Base-by-base conservation (phyloP, 2,329 filamentous ascomycete genomes). In the Penicillium frequentans region DNA sequence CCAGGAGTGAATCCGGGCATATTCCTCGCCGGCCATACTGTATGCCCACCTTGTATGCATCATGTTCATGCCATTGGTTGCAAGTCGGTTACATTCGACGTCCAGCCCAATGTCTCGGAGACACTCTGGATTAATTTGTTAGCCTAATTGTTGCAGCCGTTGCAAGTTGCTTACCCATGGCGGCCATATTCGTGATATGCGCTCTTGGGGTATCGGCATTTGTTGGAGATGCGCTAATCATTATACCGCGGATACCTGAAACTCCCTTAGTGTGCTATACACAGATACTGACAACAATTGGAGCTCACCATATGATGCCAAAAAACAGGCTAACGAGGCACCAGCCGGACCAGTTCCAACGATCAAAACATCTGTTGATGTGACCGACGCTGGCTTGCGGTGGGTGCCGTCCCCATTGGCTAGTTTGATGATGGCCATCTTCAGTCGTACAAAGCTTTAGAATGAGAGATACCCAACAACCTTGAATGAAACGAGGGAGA, bases 161-260 rank as follows among this genome's bases (percentile, higher is more conserved):
- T 29, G 7, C 21, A 14, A 33, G 14, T 16, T 8, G 62, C 61
- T 59, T 39, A 70, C 67, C 67, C 19, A 83, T 66, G 0, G 82
- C 82, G 0, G 82, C 83, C 69, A 81, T 82, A 65, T 86, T 87
- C 44, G 81, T 85, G 55, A 86, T 84, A 65, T 87, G 84, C 0
- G 84, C 84, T 26, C 85, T 74, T 1, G 85, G 85, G 1, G 83
- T 85, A 55, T 82, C 73, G 1, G 84, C 82, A 1, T 80, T 84
- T 3, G 79, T 77, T 0, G 81, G 69, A 0, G 79, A 77, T 2
- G 76, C 66, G 7, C 78, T 77, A 50, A 87, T 75, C 60, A 86
- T 78, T 45, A 86, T 76, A 1, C 85, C 85, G 29, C 71, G 80
- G 4, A 82, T 67, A 2, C 76, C 80, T 81, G 46, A 19, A 49